Evolutionary conservation across 148 eudicot species (phyloP).

Genomic region (Camellia sinensis): DNA sequence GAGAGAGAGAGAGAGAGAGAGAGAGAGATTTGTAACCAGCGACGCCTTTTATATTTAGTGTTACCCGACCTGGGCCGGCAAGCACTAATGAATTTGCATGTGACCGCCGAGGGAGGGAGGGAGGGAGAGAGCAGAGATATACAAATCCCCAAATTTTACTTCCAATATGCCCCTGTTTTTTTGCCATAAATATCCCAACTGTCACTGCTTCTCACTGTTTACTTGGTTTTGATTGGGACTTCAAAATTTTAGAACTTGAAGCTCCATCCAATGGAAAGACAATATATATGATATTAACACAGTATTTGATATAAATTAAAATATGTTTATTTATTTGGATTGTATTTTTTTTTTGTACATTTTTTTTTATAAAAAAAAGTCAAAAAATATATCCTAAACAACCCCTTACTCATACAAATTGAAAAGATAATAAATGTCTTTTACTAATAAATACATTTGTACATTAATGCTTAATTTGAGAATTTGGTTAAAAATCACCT

Average conservation of each 20-base stretch:
- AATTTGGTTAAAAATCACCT: no score
- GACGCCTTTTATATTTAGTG: background rate
- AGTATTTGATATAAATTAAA: background rate
- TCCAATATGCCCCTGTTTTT: background rate
- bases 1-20: slow-evolving; percentile 11
- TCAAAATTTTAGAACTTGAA: slow-evolving; percentile 13
- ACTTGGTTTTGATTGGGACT: background rate
- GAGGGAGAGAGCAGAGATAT: background rate
- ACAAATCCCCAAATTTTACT: background rate
- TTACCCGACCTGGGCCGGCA: slow-evolving; percentile 21
- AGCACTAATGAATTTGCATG: slow-evolving; percentile 3
- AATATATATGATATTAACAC: background rate
- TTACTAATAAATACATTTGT: no score
- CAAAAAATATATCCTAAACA: no score
- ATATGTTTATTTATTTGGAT: background rate
- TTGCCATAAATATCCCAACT: background rate
- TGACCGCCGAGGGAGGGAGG: background rate
- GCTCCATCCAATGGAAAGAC: background rate
- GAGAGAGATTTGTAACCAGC: slow-evolving; percentile 15
- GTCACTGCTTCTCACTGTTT: background rate
- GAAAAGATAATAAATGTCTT: no score
- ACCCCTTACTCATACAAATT: no score
- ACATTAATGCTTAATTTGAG: no score
- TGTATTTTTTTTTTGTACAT: background rate
- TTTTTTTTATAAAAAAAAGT: no score